phyloP scores from a whole-genome alignment of 768 basidiomycete species.

The Leucocoprinus sp. region DNA sequence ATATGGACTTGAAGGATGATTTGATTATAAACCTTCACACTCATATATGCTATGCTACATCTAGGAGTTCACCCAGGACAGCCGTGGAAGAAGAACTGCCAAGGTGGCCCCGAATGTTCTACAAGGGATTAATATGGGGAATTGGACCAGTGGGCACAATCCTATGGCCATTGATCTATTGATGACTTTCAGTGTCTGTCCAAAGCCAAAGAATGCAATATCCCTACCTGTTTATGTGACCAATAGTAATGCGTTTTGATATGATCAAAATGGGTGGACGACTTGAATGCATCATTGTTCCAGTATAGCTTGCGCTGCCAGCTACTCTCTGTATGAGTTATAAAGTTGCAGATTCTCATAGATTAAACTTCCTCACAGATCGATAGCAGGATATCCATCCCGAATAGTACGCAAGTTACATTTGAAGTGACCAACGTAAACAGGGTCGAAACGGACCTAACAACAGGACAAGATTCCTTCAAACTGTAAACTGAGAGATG shows the following conservation, averaged over 20 bases:
- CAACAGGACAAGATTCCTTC: background rate
- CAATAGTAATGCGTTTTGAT: conserved; percentile 74
- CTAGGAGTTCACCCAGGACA: background rate
- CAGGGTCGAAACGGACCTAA: conserved; percentile 83
- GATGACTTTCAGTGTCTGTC: background rate
- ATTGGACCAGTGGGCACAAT: conserved; percentile 72
- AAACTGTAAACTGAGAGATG: background rate
- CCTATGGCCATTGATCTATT: conserved; percentile 69
- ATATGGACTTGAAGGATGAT: background rate
- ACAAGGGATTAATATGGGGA: conserved; percentile 60
- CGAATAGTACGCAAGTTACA: conserved; percentile 86
- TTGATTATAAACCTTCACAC: background rate
- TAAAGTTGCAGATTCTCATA: background rate
- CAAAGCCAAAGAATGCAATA: background rate
- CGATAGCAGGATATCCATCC: conserved; percentile 76
- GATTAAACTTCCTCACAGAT: conserved; percentile 50
- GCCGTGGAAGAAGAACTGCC: background rate
- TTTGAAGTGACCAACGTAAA: conserved; percentile 90
- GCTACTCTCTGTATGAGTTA: conserved; percentile 22
- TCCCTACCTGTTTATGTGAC: conserved; percentile 40
- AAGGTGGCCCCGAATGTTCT: background rate
- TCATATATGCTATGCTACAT: no score
- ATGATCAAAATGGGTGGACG: conserved; percentile 83
- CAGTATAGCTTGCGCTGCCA: conserved; percentile 90
- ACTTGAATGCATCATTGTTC: conserved; percentile 81